Evolutionary conservation across 768 basidiomycete genomes (phyloP).

Genomic region (Bullera alba): DNA sequence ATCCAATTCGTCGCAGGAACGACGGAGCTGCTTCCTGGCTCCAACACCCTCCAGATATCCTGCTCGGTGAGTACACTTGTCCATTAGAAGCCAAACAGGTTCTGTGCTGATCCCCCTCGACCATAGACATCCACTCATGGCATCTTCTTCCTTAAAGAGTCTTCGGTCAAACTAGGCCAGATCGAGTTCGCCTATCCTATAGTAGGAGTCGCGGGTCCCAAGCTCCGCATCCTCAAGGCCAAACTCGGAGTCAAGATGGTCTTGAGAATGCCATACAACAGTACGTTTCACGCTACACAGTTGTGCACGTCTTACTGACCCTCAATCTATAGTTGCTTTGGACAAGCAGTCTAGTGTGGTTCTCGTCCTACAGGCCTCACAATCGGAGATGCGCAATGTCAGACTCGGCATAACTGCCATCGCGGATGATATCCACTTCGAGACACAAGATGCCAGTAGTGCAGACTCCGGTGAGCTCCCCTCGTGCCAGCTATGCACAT

Average conservation of each 20-base stretch:
- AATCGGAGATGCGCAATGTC: conserved; percentile 22
- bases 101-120: background rate
- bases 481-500: too few relatives aligned
- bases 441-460: conserved; percentile 4
- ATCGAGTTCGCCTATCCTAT: background rate
- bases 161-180: background rate
- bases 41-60: background rate
- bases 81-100: background rate
- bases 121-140: conserved; percentile 7
- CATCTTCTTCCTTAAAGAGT: background rate
- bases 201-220: conserved; percentile 23
- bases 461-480: too few relatives aligned
- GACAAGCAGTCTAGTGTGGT: conserved; percentile 31
- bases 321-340: conserved; percentile 26
- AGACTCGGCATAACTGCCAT: conserved; percentile 6
- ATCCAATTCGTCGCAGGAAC: background rate
- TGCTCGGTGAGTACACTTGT: conserved; percentile 3
- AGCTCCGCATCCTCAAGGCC: conserved; percentile 61
- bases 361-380: conserved; percentile 32
- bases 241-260: conserved; percentile 58
- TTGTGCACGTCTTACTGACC: background rate
- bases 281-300: conserved; percentile 12
- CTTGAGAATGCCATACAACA: conserved; percentile 47
- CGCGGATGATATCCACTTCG: conserved; percentile 10
- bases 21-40: background rate